Conservation (phyloP, 176 grass and related monocot genomes). For the Rhynchospora pubera region DNA sequence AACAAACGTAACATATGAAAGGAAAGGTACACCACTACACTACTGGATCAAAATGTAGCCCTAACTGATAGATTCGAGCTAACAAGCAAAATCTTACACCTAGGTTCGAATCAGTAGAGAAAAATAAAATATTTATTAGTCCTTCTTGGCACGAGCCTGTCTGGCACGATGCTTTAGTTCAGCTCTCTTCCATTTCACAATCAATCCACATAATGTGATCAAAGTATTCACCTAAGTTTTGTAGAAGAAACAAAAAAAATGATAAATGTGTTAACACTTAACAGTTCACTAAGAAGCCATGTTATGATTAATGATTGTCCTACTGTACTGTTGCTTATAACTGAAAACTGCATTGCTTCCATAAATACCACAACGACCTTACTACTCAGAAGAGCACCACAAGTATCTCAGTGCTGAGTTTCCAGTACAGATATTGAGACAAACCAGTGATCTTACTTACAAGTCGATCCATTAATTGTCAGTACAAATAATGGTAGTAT, state of each 20-base stretch:
- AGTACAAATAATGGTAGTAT: background rate
- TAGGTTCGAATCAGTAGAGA: background rate
- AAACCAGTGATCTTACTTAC: background rate
- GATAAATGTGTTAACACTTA: background rate
- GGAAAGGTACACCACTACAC: background rate
- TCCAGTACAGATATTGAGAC: background rate
- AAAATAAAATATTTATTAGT: constrained; percentile 32
- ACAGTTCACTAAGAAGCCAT: background rate
- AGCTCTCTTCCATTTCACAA: constrained; percentile 76
- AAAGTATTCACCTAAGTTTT: constrained; percentile 72
- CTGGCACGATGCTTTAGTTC: constrained; percentile 64
- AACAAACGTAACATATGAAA: background rate
- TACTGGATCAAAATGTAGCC: background rate
- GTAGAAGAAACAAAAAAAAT: background rate
- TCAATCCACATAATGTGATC: constrained; percentile 59
- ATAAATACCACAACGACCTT: constrained; percentile 1
- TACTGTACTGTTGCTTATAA: background rate
- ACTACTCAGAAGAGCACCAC: background rate
- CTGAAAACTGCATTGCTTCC: background rate
- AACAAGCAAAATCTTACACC: background rate
- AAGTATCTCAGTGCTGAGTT: background rate
- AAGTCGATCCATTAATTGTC: background rate
- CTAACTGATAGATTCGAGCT: background rate
- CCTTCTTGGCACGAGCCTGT: constrained; percentile 49
- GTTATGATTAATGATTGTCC: background rate